Percentiles rank a stretch among this genome's conserved stretches.
Conservation (phyloP, 257 asterid species). For the Nicotiana knightiana region DNA sequence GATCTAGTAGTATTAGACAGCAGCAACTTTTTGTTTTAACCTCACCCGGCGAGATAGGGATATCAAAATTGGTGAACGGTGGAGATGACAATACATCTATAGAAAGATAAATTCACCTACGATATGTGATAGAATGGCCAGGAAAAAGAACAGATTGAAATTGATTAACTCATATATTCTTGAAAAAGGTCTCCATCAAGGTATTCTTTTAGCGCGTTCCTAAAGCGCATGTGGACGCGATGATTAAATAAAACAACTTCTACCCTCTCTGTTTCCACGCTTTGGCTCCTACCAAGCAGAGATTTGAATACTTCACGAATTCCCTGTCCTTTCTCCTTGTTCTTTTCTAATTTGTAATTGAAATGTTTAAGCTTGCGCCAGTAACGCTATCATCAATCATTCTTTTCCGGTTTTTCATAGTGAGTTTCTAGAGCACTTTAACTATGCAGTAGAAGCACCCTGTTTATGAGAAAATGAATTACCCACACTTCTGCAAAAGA, state of each 20-base stretch:
- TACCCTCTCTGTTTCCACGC: not conserved
- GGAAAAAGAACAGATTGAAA: not conserved
- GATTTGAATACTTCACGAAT: not conserved
- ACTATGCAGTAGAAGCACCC: conserved; percentile 26
- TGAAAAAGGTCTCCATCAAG: not conserved
- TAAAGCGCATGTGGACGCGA: not conserved
- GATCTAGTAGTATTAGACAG: not conserved
- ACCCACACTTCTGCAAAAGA: conserved; percentile 26
- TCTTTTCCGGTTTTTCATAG: conserved; percentile 43
- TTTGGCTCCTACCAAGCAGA: conserved; percentile 10
- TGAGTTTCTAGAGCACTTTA: conserved; percentile 29
- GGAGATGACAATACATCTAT: not conserved
- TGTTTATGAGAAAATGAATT: conserved; percentile 35
- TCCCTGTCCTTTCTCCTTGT: not conserved
- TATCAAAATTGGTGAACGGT: not conserved
- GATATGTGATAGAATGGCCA: not conserved
- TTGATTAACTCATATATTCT: not conserved
- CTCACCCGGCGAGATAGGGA: not conserved
- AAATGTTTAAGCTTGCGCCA: conserved; percentile 22
- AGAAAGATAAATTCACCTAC: not conserved
- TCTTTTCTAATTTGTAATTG: not conserved
- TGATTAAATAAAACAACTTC: not conserved
- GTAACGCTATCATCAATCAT: conserved; percentile 20
- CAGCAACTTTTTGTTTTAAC: not conserved
- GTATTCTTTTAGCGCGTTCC: not conserved